Conservation (phyloP, 169 alveolate species). For the Plasmodium vivax region DNA sequence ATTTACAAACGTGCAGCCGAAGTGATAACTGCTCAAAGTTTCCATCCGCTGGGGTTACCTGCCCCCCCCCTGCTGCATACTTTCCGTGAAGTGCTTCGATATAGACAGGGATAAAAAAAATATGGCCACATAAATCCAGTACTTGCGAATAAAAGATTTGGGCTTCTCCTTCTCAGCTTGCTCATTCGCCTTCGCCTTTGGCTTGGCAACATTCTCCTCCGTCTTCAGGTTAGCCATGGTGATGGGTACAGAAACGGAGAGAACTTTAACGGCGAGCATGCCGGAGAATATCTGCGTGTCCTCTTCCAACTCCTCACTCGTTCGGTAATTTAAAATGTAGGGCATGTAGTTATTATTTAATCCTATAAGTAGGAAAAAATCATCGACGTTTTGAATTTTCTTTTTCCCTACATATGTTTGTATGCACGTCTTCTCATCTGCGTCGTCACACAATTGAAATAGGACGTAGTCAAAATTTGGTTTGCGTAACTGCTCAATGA, state of each 20-base stretch:
- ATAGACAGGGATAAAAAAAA: constrained; percentile 35
- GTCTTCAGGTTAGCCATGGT: constrained; percentile 11
- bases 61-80: neutral
- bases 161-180: constrained; percentile 20
- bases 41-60: neutral
- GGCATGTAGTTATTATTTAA: constrained; percentile 58
- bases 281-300: constrained; percentile 15
- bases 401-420: constrained; percentile 37
- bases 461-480: constrained; percentile 29
- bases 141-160: constrained; percentile 51
- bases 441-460: constrained; percentile 41
- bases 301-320: neutral
- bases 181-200: constrained; percentile 12
- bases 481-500: constrained; percentile 3
- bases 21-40: neutral
- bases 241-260: constrained; percentile 26
- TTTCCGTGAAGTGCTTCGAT: constrained; percentile 40
- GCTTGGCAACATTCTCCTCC: constrained; percentile 5
- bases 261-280: constrained; percentile 3
- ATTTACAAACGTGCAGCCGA: neutral
- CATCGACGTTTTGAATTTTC: constrained; percentile 16
- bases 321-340: constrained; percentile 19
- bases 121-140: constrained; percentile 45
- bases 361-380: constrained; percentile 28
- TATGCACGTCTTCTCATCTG: constrained; percentile 18